Evolutionary conservation across 2,329 filamentous ascomycete species (phyloP).

Genomic region (Fusarium transvaalense): DNA sequence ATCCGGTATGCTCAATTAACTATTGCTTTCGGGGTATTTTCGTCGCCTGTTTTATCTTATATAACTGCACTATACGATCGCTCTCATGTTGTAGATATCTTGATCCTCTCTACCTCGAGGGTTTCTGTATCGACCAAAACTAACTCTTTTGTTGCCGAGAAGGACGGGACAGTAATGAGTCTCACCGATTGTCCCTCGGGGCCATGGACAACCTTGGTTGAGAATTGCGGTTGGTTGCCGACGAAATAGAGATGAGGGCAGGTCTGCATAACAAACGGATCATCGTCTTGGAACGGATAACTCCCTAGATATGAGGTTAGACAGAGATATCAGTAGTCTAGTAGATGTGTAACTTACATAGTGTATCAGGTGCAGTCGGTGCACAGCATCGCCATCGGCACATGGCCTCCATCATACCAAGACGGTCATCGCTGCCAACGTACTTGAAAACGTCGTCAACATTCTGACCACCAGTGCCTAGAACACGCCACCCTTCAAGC

Average conservation of each 20-base stretch:
- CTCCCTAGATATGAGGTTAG: slow-evolving; percentile 71
- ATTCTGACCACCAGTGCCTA: slow-evolving; percentile 92
- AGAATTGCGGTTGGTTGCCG: slow-evolving; percentile 85
- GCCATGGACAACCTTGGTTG: slow-evolving; percentile 76
- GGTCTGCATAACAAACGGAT: slow-evolving; percentile 86
- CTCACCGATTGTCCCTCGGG: slow-evolving; percentile 77
- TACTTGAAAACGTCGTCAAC: slow-evolving; percentile 96
- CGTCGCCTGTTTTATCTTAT: slow-evolving; percentile 21
- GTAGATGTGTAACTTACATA: slow-evolving; percentile 74
- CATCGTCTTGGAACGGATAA: slow-evolving; percentile 94
- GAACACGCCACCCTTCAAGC: slow-evolving; percentile 87
- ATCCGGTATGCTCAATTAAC: slow-evolving; percentile 4
- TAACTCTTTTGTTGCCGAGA: slow-evolving; percentile 81
- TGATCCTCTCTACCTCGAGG: slow-evolving; percentile 79
- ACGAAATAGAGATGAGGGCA: slow-evolving; percentile 94
- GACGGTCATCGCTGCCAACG: slow-evolving; percentile 78
- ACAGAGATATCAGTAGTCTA: not conserved
- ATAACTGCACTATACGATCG: not conserved
- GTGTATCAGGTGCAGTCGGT: slow-evolving; percentile 93
- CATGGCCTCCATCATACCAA: slow-evolving; percentile 95
- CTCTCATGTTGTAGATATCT: slow-evolving; percentile 57
- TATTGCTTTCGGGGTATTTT: slow-evolving; percentile 38
- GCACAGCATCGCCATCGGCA: slow-evolving; percentile 91
- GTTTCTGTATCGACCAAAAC: slow-evolving; percentile 89
- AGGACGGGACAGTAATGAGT: slow-evolving; percentile 86